Base-by-base conservation (phyloP, 352 stramenopile species). In the Globisporangium megalacanthum region DNA sequence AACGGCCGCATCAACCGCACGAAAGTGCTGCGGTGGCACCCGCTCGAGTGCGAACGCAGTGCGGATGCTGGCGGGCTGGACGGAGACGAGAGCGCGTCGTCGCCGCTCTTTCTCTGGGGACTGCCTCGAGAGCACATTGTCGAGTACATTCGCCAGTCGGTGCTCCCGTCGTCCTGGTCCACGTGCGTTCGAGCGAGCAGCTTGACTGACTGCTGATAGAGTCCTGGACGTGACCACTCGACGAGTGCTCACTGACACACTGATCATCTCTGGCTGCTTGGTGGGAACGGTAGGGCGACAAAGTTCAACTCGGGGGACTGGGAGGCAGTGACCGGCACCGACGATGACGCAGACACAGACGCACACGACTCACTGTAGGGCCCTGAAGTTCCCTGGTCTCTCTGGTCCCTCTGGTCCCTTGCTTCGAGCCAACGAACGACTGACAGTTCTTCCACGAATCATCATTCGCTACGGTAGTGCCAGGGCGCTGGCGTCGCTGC, bases 121-220 rank as follows among this genome's bases (percentile, higher is more conserved):
- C 58, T 90, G 47, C 79, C 83, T 33, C 67, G 78, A 20, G 79
- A 90, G 46, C 75, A 90, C 50, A 83, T 89, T 48, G 62, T 90
- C 45, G 78, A 88, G 35, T 92, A 84, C 60, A 89, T 92, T 52
- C 76, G 78, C 5, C 83, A 89, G 59, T 88, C 83, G 0, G 67
- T 92, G 36, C 72, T 89, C 54, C 79, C 79, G 13, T 64, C 73
- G n/a, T 76, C 72, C 17, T 89, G 77, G 74, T 65, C 64, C 48
- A 79, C 68, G 83, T 92, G 65, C 42, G 63, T 60, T 1, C n/a
- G 25, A 29, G 25, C 25, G 25, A n/a, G n/a, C 22, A 25, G 13
- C 22, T 19, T 47, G 42, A 1, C 14, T 52, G 4, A 29, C 25
- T 29, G 25, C 25, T 4, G 25, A 29, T 29, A 29, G 25, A 4